Evolutionary conservation across 768 basidiomycete species (phyloP), one percentile per base, ranked within the genome.

Genomic region (Tulasnella sp.): DNA sequence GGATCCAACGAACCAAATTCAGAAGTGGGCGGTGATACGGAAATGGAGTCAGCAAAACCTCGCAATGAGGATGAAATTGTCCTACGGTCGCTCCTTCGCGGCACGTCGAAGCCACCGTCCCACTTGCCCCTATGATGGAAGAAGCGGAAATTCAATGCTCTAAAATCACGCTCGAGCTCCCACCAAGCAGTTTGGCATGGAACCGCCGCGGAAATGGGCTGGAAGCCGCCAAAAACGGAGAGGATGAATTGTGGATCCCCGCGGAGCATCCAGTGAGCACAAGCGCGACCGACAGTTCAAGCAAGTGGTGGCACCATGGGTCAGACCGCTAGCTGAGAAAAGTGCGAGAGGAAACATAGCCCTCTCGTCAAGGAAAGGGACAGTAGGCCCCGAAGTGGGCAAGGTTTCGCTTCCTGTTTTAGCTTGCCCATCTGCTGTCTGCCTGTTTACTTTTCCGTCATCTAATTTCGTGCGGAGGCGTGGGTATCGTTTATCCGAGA

Each of bases 121-220:
- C 89, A 75, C 84, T 80, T 84, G 74, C 87, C 20, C 86, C 89
- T 16, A 83, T 90, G 26, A 90, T 91, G 20, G 97, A 99, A 84
- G 86, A 89, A n/a, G 95, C 96, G 70, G 95, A 94, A 0, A 90
- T 74, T 90, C 96, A 1, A 90, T 92, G 0, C 84, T 93, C n/a
- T 91, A 93, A 0, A 97, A 96, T 84, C 99, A 99, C 82, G 89
- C 90, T 46, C 92, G 95, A n/a, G 90, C 98, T 0, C 98, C 98
- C 0, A 91, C 99, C 20, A 91, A 92, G 7, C 92, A 94, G 77
- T 99, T 99, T 81, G 97, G 98, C 6, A 91, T 93, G 5, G 98
- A 98, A 10, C 88, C 99, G 81, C 87, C 98, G 4, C 89, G 95
- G 69, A 96, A 97, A 99, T 99, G 97, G 96, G 96, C 2, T 98